Conservation (phyloP, 208 protist genomes). For the Leishmania gerbilli region DNA sequence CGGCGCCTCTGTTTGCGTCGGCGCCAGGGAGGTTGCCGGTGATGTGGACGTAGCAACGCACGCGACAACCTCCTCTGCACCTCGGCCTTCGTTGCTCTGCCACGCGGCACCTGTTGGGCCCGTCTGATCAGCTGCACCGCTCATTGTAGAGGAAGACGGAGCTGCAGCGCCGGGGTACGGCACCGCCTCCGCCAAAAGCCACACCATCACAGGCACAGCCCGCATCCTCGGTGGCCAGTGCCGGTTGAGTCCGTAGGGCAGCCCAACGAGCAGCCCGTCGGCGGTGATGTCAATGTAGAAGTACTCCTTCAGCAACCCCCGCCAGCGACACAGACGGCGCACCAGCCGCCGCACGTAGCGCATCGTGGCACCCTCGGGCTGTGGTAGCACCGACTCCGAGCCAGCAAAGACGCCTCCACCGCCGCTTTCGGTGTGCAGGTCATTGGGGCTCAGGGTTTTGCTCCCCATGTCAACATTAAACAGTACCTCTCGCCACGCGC, state of each 20-base stretch:
- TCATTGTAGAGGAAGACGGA: background rate
- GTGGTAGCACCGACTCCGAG: background rate
- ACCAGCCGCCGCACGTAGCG: conserved; percentile 50
- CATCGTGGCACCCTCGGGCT: conserved; percentile 17
- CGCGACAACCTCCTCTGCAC: background rate
- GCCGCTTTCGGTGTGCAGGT: background rate
- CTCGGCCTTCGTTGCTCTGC: background rate
- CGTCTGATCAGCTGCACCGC: background rate
- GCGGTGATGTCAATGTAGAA: conserved; percentile 66
- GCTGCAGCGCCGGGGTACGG: conserved; percentile 39
- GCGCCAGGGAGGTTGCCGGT: background rate
- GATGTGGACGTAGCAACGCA: background rate
- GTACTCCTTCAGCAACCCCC: conserved; percentile 82
- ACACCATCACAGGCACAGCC: conserved; percentile 66
- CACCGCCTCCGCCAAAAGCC: conserved; percentile 65
- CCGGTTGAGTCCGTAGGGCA: conserved; percentile 65
- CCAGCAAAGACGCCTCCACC: background rate
- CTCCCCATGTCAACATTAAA: background rate
- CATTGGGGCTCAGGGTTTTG: background rate
- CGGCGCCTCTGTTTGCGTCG: conserved; percentile 7
- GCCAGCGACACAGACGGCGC: conserved; percentile 56
- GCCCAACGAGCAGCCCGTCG: conserved; percentile 44
- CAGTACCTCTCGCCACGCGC: conserved; percentile 24
- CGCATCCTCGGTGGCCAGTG: conserved; percentile 74
- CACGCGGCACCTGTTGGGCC: background rate